A percentile compares a stretch with the other conserved stretches of the same genome.
These are phyloP conservation scores for Ustilago esculenta DNA, from an alignment of 1,284 basidiomycete genomes.

Conservation along the genomic window DNA sequence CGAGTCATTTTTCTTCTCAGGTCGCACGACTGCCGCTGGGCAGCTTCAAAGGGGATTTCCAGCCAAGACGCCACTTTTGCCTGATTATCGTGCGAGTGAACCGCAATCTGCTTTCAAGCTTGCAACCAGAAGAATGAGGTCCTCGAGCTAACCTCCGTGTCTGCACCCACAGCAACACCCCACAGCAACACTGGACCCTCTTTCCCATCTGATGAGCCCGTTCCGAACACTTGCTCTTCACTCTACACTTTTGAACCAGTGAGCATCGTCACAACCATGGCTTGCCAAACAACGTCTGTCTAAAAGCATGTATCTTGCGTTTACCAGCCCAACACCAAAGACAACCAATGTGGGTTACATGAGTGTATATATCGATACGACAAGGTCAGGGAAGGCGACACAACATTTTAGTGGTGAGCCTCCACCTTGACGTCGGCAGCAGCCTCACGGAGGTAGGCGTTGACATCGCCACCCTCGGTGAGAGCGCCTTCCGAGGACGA, in stretches of 20 bases:
- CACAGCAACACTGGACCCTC: conserved; percentile 1
- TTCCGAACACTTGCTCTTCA: no score
- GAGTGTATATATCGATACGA: conserved; percentile 3
- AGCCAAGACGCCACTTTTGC: background rate
- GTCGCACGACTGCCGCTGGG: background rate
- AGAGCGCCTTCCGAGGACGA: conserved; percentile 39
- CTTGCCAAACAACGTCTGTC: background rate
- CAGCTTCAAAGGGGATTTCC: background rate
- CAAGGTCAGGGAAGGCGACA: no score
- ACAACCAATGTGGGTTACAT: background rate
- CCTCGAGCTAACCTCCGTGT: no score
- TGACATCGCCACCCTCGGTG: conserved; percentile 63
- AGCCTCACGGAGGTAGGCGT: conserved; percentile 66
- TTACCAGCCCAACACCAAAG: conserved; percentile 13
- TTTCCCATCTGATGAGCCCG: background rate
- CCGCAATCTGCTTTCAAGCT: no score
- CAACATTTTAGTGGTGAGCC: conserved; percentile 59
- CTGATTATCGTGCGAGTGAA: background rate
- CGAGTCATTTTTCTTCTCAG: conserved; percentile 34
- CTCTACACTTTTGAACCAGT: no score
- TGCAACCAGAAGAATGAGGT: no score
- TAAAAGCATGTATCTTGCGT: conserved; percentile 19
- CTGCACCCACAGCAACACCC: background rate
- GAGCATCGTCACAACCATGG: no score
- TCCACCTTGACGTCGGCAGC: conserved; percentile 63